Percentiles rank a stretch among this genome's conserved stretches.
Conservation (phyloP, 139 green algal species). For the Tetradesmus lagerheimii region DNA sequence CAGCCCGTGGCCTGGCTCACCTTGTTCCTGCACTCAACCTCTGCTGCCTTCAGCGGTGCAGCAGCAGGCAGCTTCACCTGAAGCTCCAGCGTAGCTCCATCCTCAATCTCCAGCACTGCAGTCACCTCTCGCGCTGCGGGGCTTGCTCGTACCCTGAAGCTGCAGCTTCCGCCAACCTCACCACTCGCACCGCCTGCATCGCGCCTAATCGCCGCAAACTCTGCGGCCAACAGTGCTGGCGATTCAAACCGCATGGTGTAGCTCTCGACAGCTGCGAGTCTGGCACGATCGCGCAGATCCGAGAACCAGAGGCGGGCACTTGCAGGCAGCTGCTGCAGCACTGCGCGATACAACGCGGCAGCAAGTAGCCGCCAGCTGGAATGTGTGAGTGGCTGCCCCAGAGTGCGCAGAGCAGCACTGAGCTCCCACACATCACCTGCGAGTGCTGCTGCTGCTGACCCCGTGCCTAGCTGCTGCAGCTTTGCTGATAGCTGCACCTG, state of each 20-base stretch:
- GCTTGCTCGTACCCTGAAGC: conserved; percentile 75
- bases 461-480: conserved; percentile 14
- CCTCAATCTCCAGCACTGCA: conserved; percentile 84
- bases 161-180: conserved; percentile 48
- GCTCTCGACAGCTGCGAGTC: conserved; percentile 75
- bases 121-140: conserved; percentile 74
- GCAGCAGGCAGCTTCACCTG: conserved; percentile 82
- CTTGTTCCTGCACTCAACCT: conserved; percentile 78
- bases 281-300: conserved; percentile 76
- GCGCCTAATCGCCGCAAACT: conserved; percentile 71
- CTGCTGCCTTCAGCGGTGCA: conserved; percentile 83
- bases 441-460: not conserved
- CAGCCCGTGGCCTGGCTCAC: too few species aligned
- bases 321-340: conserved; percentile 84
- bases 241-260: conserved; percentile 86
- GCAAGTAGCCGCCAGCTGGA: conserved; percentile 28
- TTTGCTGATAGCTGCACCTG: conserved; percentile 7
- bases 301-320: conserved; percentile 85
- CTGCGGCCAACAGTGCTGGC: conserved; percentile 80
- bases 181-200: not conserved
- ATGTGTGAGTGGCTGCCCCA: conserved; percentile 37
- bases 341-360: conserved; percentile 62
- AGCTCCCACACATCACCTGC: conserved; percentile 39
- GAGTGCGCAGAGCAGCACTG: conserved; percentile 12
- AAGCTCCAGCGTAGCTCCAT: conserved; percentile 89